Evolutionary conservation across 2,329 filamentous ascomycete genomes (phyloP).

Genomic region (Hymenoscyphus infarciens): DNA sequence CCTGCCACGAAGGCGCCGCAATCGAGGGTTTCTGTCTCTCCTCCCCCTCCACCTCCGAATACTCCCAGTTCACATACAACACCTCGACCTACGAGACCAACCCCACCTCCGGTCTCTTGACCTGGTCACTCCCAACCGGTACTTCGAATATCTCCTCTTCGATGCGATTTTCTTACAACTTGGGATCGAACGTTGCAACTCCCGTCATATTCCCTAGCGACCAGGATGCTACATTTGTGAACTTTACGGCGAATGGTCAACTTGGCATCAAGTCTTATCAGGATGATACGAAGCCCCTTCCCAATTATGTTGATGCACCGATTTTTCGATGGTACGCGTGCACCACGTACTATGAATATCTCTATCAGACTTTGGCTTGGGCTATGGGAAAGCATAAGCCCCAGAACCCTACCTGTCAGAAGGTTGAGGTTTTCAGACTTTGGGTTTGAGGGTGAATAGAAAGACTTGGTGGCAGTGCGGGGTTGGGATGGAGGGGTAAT

Average conservation of each 20-base stretch:
- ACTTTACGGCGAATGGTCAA: conserved; percentile 39
- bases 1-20: conserved; percentile 47
- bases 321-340: conserved; percentile 44
- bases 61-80: conserved; percentile 31
- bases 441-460: background rate
- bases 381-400: conserved; percentile 37
- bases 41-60: conserved; percentile 15
- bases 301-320: conserved; percentile 21
- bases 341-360: conserved; percentile 41
- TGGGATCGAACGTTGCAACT: conserved; percentile 40
- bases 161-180: conserved; percentile 37
- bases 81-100: conserved; percentile 24
- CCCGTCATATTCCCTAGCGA: conserved; percentile 38
- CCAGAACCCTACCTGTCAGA: conserved; percentile 42
- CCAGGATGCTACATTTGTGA: conserved; percentile 30
- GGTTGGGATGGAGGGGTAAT: too few relatives aligned
- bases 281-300: conserved; percentile 39
- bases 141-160: conserved; percentile 36
- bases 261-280: conserved; percentile 40
- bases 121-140: conserved; percentile 23
- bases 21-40: conserved; percentile 44
- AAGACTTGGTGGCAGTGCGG: conserved; percentile 18
- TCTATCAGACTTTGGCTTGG: conserved; percentile 42
- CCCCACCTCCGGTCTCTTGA: conserved; percentile 23
- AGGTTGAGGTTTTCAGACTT: conserved; percentile 36